A percentile compares a stretch with the other conserved stretches of the same genome.
These are phyloP conservation scores for Scenedesmus sp. DNA, from an alignment of 163 green algal species.

Conservation along the genomic window DNA sequence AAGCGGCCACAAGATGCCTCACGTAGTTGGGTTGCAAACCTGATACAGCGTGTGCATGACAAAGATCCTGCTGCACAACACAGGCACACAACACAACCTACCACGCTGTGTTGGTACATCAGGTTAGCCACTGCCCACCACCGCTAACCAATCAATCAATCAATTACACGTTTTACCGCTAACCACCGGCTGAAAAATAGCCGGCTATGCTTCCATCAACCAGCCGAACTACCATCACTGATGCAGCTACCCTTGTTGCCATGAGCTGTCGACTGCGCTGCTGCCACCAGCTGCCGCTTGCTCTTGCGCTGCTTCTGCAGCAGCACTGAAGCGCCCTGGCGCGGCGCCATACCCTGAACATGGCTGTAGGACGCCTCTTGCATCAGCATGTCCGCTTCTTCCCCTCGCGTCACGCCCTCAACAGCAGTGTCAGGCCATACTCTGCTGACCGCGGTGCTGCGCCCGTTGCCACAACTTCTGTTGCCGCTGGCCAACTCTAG, in stretches of 20 bases:
- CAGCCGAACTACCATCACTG: not conserved
- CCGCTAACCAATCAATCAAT: no score
- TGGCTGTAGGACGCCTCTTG: not conserved
- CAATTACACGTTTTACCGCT: not conserved
- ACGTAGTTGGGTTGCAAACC: not conserved
- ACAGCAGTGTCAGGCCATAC: not conserved
- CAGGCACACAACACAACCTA: not conserved
- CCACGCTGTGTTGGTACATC: no score
- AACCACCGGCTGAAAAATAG: not conserved
- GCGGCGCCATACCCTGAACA: not conserved
- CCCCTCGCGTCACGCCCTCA: no score
- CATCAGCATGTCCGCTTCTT: constrained; percentile 16
- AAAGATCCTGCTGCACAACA: not conserved
- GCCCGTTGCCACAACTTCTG: not conserved
- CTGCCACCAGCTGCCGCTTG: constrained; percentile 36
- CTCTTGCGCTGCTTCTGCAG: constrained; percentile 44
- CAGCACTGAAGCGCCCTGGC: constrained; percentile 10
- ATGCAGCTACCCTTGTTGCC: constrained; percentile 7
- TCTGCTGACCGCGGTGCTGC: no score
- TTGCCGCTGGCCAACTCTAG: not conserved
- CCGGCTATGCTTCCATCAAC: not conserved
- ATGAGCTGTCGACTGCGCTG: not conserved
- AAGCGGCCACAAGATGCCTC: not conserved
- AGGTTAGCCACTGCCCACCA: no score
- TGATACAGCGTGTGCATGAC: no score